Evolutionary conservation across 208 protist species (phyloP), one percentile per base, ranked within the genome.

Genomic region (Leishmania major): DNA sequence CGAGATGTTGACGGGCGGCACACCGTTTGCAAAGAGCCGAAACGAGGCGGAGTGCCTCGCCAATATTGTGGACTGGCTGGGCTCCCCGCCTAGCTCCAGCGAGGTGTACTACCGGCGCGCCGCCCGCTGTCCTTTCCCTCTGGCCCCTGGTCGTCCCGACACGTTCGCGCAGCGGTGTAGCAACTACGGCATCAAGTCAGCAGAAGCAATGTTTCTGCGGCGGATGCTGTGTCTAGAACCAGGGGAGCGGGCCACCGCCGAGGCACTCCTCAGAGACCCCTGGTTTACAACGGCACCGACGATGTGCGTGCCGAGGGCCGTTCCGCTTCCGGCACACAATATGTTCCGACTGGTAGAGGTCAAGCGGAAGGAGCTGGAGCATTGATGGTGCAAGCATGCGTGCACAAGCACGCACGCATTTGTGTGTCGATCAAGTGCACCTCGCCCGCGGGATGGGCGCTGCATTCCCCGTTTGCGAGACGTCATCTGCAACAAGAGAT

Each of bases 1-100:
- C 37, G 99, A 99, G 90, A 93, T 99, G 82, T 82, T 99, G 37
- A 90, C 99, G 0, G 98, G 98, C 17, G 93, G 97, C 75, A 98
- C 97, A 22, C 75, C 82, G 28, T 99, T 99, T 77, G 75, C 90
- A 19, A 89, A 82, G 66, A 93, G 87, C 37, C 78, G 85, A 31
- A 88, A 80, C 73, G 93, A 96, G 77, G 81, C 74, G 11, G 87
- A 96, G 67, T 91, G 92, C 22, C 79, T 94, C 47, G 80, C 81
- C 53, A 89, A 86, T 78, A 94, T 96, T 62, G 80, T 91, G 10
- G 92, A 96, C 84, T 95, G 92, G 92, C 91, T 97, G 15, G 92
- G 94, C 75, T 93, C 91, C 6, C 92, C 94, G 10, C 78, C 79
- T 1, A 77, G 86, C n/a, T 75, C 40, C 35, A 94, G 91, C 82